Conservation (phyloP, 176 grass and related monocot genomes). For the Pontederia crassipes region DNA sequence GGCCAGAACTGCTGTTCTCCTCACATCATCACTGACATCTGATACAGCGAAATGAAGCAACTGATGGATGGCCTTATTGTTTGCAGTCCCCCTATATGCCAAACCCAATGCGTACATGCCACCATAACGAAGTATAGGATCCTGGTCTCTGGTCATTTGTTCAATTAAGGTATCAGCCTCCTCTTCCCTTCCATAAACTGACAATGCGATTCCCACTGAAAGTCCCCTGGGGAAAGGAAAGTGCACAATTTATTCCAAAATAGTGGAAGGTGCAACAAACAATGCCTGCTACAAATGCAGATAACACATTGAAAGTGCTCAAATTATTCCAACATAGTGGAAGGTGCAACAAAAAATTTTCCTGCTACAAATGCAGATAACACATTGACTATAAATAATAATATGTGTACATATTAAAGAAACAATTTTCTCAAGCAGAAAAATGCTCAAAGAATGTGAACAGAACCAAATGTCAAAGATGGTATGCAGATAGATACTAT, state of each 20-base stretch:
- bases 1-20: constrained; percentile 91
- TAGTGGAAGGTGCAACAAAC: too few relatives aligned
- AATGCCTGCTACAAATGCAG: not conserved
- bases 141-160: constrained; percentile 98
- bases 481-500: not conserved
- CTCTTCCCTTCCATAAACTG: constrained; percentile 96
- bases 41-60: constrained; percentile 98
- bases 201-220: constrained; percentile 82
- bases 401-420: not conserved
- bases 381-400: not conserved
- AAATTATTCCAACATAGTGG: not conserved
- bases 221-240: constrained; percentile 49
- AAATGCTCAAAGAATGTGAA: not conserved
- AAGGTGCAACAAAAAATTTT: not conserved
- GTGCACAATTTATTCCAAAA: not conserved
- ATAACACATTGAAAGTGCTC: not conserved
- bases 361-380: too few relatives aligned
- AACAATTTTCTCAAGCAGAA: too few relatives aligned
- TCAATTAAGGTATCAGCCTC: constrained; percentile 92
- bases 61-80: constrained; percentile 98
- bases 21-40: constrained; percentile 98
- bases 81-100: constrained; percentile 93
- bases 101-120: constrained; percentile 98
- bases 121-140: constrained; percentile 98
- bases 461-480: not conserved